Evolutionary conservation across 2,329 filamentous ascomycete species (phyloP), one percentile per base, ranked within the genome.

Genomic region (Daldinia eschscholtzii): DNA sequence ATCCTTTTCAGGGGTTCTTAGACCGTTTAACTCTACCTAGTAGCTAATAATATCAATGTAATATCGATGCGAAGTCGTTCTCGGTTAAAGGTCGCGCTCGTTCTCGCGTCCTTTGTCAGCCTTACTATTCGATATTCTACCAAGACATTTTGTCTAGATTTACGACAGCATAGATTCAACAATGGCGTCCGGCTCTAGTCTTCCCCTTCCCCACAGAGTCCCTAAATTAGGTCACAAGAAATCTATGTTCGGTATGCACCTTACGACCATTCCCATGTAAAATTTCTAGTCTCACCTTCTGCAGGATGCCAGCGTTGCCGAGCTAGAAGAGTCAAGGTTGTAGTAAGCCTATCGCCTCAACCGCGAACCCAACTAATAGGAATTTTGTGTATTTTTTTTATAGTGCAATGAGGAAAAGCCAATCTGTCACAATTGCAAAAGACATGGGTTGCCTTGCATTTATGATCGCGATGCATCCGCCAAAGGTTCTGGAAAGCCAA

Each of bases 141-240:
- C 52, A 39, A 18, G 52, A 9, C 5, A 37, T n/a, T 39, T 55
- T 15, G 46, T 18, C 9, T 33, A 23, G 52, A 39, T 39, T 39
- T 15, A 39, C 52, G 20, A 7, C 6, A 30, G 13, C 42, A 26
- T 13, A 57, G 1, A 52, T 60, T 60, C 6, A 39, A 23, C 33
- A 2, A 70, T 70, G 67, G 48, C 58, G 5, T 62, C 67, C 42
- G 28, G 15, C 13, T 59, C 65, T 23, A 42, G 18, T 33, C 35
- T 39, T 52, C 20, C 48, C 9, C 26, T 39, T 52, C 28, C 50
- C 15, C 61, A 33, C 44, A 42, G 55, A 44, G 57, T 48, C 1
- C 72, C 72, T 7, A 73, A 72, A 53, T 62, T 72, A 1, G 72
- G 72, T 18, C 70, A 73, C 30, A 72, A 71, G 56, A 73, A 73